Percentiles rank a stretch among this genome's conserved stretches.
Conservation (phyloP, 106 monocot genomes). For the Dioscorea alata region DNA sequence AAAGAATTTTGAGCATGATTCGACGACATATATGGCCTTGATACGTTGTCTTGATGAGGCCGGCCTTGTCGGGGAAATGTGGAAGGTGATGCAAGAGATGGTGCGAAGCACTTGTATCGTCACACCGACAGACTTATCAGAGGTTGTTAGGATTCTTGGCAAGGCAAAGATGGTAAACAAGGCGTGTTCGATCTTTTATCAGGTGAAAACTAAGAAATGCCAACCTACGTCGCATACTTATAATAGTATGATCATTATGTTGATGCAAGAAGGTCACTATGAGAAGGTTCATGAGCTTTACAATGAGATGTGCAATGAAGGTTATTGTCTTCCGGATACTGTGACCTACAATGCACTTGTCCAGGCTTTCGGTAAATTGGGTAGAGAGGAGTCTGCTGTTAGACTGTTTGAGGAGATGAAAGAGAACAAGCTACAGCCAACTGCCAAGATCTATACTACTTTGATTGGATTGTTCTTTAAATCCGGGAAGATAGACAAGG, state of each 20-base stretch:
- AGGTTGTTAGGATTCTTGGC: conserved; percentile 61
- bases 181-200: conserved; percentile 81
- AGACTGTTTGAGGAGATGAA: conserved; percentile 94
- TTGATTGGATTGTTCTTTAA: conserved; percentile 65
- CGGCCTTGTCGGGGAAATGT: conserved; percentile 67
- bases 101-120: conserved; percentile 49
- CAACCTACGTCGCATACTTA: conserved; percentile 54
- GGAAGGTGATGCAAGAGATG: conserved; percentile 77
- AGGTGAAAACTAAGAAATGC: conserved; percentile 72
- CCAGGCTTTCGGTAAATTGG: conserved; percentile 58
- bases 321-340: conserved; percentile 69
- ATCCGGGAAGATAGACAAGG: conserved; percentile 40
- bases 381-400: conserved; percentile 49
- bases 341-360: conserved; percentile 80
- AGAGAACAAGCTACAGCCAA: conserved; percentile 78
- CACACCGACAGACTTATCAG: conserved; percentile 48
- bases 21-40: conserved; percentile 76
- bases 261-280: conserved; percentile 76
- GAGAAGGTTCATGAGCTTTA: conserved; percentile 96
- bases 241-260: conserved; percentile 76
- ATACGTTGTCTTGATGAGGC: conserved; percentile 57
- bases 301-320: conserved; percentile 85
- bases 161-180: conserved; percentile 83
- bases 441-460: conserved; percentile 81
- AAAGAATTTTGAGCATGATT: conserved; percentile 66